A percentile compares a stretch with the other conserved stretches of the same genome.
Conservation (phyloP, 306 rosid genomes). For the Cajanus cajan region DNA sequence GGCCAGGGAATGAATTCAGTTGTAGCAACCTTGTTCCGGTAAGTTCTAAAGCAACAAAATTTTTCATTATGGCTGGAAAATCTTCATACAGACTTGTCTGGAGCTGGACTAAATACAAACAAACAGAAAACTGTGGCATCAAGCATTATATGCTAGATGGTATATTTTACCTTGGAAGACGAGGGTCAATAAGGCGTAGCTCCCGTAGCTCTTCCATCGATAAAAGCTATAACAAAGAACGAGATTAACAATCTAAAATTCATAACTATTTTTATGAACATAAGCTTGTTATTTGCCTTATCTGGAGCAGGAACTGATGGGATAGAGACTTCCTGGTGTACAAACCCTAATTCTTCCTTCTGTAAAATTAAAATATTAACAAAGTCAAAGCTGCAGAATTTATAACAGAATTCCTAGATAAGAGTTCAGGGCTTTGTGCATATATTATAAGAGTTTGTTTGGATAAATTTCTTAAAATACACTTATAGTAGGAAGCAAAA, state of each 20-base stretch:
- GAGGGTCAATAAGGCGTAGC: constrained; percentile 77
- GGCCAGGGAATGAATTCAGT: constrained; percentile 85
- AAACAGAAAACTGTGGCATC: not conserved
- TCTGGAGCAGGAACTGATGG: constrained; percentile 84
- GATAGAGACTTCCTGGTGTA: constrained; percentile 73
- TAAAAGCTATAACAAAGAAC: constrained; percentile 57
- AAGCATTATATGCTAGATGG: not conserved
- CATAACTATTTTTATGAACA: constrained; percentile 13
- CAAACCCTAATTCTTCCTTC: constrained; percentile 80
- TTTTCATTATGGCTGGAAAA: constrained; percentile 23
- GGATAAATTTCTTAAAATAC: too few species aligned
- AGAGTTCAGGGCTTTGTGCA: not conserved
- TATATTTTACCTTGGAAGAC: constrained; percentile 71
- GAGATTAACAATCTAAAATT: not conserved
- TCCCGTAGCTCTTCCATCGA: constrained; percentile 85
- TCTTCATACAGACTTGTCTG: not conserved
- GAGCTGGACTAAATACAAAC: constrained; percentile 4
- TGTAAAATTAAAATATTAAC: constrained; percentile 40
- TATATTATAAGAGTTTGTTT: too few species aligned
- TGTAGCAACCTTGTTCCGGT: constrained; percentile 83
- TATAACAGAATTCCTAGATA: not conserved
- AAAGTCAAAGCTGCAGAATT: constrained; percentile 17
- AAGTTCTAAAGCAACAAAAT: constrained; percentile 61
- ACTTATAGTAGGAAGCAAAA: too few species aligned
- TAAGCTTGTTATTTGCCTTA: constrained; percentile 45